phyloP scores from a whole-genome alignment of 2,329 filamentous ascomycete species.

The Nemania sp. region DNA sequence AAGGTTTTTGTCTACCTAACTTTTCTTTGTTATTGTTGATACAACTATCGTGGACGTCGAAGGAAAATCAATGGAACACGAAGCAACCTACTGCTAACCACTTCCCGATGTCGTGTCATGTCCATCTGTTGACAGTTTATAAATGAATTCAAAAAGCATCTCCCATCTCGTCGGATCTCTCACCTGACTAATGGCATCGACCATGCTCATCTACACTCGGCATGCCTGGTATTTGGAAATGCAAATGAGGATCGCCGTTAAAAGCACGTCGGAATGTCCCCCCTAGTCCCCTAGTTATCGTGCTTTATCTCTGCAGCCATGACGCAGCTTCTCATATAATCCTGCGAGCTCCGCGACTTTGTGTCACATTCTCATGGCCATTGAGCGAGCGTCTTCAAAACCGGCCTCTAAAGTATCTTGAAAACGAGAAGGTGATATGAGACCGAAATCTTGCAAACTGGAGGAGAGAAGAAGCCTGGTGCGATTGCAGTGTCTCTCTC shows the following conservation, averaged over 20 bases:
- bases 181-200: background rate
- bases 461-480: constrained; percentile 8
- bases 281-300: constrained; percentile 28
- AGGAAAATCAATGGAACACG: constrained; percentile 6
- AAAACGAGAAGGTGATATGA: constrained; percentile 11
- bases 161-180: background rate
- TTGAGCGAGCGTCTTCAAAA: constrained; percentile 23
- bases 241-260: constrained; percentile 39
- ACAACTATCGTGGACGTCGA: constrained; percentile 5
- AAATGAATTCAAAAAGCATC: background rate
- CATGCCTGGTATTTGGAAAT: constrained; percentile 28
- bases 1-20: no score
- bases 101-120: background rate
- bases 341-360: constrained; percentile 28
- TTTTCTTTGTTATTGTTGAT: constrained; percentile 18
- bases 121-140: background rate
- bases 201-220: background rate
- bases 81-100: background rate
- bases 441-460: constrained; percentile 9
- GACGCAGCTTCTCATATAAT: constrained; percentile 31
- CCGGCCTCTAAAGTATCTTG: no score
- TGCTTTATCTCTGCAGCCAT: constrained; percentile 33
- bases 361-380: constrained; percentile 36
- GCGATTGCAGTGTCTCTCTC: constrained; percentile 15
- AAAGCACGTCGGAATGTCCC: constrained; percentile 38